Evolutionary conservation across 352 stramenopile species (phyloP), one percentile per base, ranked within the genome.

Genomic region (Phytophthora meadii): DNA sequence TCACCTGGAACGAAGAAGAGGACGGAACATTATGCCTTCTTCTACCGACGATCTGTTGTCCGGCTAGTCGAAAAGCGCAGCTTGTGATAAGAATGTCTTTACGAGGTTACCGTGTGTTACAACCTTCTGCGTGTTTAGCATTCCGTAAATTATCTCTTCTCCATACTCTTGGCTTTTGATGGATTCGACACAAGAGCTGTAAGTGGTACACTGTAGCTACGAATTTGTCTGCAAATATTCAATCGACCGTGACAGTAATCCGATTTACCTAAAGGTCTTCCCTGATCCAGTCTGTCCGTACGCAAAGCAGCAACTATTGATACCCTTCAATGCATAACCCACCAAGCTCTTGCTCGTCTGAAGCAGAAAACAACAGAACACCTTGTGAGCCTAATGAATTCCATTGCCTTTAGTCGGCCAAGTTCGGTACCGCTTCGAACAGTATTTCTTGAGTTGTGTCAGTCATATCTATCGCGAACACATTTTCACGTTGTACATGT

Each of bases 241-340:
- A 36, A 97, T 91, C 5, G 88, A 95, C 19, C 93, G 75, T 6
- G 94, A 94, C 7, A 98, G 80, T 11, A 98, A 60, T 0, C 94
- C 94, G 22, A 2, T 71, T 22, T 62, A 88, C 89, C 91, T 88
- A 68, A 95, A 92, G 0, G 86, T 94, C 61, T 94, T 94, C 27
- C 84, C 86, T 4, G 82, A 93, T 0, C 88, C 90, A 17, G 90
- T 97, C 55, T 97, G 87, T 1, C 91, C 91, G 56, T 97, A 98
- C 7, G 94, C 94, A 68, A 98, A 98, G 60, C 90, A 98, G 68
- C 94, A 98, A 40, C 88, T 94, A 65, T 98, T 98, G 77, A 97
- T 97, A 25, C 93, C 94, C 49, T 89, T 88, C 65, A 98, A 62
- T 5, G 90, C 83, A 46, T 97, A 95, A 54, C 97, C 89, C 4